phyloP scores from a whole-genome alignment of 108 stramenopile genomes.

The Pinguiococcus pyrenoidosus region DNA sequence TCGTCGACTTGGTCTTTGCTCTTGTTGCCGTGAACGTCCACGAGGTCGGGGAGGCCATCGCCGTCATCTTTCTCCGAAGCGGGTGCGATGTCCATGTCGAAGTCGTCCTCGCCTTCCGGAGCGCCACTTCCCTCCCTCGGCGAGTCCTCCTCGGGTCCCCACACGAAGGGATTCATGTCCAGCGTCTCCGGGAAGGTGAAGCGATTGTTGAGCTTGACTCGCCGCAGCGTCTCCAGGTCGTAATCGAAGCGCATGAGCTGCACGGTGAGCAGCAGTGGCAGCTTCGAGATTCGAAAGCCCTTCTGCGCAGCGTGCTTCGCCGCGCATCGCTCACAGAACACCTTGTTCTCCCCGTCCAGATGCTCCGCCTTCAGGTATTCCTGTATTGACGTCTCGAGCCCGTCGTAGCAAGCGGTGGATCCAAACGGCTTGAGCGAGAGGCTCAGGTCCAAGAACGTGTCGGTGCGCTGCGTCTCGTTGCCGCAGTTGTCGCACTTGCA shows the following conservation, averaged over 20 bases:
- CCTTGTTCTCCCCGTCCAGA: constrained; percentile 43
- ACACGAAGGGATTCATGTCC: background rate
- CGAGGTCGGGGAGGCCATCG: constrained; percentile 1
- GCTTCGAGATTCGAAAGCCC: constrained; percentile 24
- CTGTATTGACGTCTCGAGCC: constrained; percentile 12
- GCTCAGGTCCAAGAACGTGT: constrained; percentile 31
- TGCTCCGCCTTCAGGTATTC: constrained; percentile 32
- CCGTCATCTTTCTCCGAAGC: constrained; percentile 3
- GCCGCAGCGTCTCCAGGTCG: constrained; percentile 14
- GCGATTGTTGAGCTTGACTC: background rate
- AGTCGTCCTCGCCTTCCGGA: background rate
- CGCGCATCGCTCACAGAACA: constrained; percentile 21
- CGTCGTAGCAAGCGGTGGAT: constrained; percentile 5
- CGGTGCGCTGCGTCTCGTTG: constrained; percentile 28
- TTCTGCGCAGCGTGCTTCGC: constrained; percentile 25
- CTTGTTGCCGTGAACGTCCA: background rate
- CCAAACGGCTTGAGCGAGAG: constrained; percentile 26
- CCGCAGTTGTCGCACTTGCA: constrained; percentile 30
- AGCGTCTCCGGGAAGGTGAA: background rate
- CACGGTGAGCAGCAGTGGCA: constrained; percentile 33
- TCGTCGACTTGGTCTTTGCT: background rate
- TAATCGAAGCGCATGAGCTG: constrained; percentile 46
- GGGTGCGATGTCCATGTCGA: background rate
- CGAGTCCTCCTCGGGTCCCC: background rate
- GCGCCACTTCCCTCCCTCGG: background rate